Conservation (phyloP, 202 grass and related monocot species). For the Carex arenaria region DNA sequence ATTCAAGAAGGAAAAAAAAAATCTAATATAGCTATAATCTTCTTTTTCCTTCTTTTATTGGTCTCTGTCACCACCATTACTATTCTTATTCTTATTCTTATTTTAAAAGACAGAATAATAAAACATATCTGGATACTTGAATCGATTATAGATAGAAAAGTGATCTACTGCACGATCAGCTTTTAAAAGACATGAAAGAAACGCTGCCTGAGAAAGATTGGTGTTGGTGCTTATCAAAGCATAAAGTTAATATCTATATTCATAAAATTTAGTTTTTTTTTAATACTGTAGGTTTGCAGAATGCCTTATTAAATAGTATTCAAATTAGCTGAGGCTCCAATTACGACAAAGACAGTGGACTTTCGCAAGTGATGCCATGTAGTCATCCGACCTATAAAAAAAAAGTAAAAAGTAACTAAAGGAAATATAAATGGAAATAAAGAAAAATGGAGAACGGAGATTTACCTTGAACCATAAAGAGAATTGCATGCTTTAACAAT, state of each 20-base stretch:
- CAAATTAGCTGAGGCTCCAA: constrained; percentile 45
- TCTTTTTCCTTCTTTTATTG: no score
- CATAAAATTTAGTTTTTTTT: neutral
- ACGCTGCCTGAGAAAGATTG: neutral
- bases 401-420: neutral
- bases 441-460: neutral
- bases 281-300: neutral
- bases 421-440: neutral
- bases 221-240: neutral
- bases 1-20: no score
- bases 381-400: constrained; percentile 69
- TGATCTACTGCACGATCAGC: no score
- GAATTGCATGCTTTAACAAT: constrained; percentile 77
- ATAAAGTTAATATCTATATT: neutral
- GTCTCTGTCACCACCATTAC: no score
- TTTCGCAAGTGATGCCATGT: constrained; percentile 81
- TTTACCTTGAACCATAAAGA: constrained; percentile 83
- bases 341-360: constrained; percentile 75
- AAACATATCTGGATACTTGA: no score
- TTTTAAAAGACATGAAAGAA: no score
- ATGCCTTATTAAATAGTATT: neutral
- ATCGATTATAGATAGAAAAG: no score
- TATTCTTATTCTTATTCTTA: no score
- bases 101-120: no score
- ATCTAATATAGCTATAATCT: no score